Evolutionary conservation across 139 green algal species (phyloP), one percentile per base, ranked within the genome.

Genomic region (Tetraselmis chui): DNA sequence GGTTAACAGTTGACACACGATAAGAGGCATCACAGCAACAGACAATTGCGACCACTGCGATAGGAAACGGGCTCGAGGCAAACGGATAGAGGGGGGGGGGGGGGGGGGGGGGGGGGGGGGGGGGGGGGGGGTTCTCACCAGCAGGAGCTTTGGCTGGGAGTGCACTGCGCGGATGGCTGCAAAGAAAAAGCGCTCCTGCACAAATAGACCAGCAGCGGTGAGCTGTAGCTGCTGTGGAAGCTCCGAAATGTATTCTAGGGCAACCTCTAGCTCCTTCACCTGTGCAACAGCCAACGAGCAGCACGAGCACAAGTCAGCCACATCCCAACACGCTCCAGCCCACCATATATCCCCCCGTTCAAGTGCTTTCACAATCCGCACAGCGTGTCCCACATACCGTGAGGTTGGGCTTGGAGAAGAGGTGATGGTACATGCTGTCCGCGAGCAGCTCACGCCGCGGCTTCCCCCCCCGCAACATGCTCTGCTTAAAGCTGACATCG

Each of bases 191-290:
- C 2, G 26, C 74, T 77, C 23, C 74, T 29, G 26, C 74, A 29
- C n/a, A 29, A 77, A 77, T 28, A 77, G 74, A 2, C 74, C 26
- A 2, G 74, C 74, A 25, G 25, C 25, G 18, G 74, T 77, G 26
- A 77, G 25, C 25, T 29, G 74, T 29, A 31, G 23, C 74, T 77
- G 26, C 74, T 2, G 2, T 2, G 25, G 26, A 2, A 77, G 74
- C 74, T 77, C 74, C 18, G 74, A 11, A 29, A 77, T 77, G n/a
- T 28, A 28, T 23, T 28, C 74, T 5, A 77, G 18, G 2, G n/a
- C 5, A 28, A 30, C n/a, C 74, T 77, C 74, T 25, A 77, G 74
- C 74, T 77, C 74, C 74, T 77, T 28, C 74, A 77, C 74, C 26
- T 77, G 45, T 18, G n/a, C n/a, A n/a, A n/a, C n/a, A n/a, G n/a